Base-by-base conservation (phyloP, 768 basidiomycete species). In the Termitomyces sp. region DNA sequence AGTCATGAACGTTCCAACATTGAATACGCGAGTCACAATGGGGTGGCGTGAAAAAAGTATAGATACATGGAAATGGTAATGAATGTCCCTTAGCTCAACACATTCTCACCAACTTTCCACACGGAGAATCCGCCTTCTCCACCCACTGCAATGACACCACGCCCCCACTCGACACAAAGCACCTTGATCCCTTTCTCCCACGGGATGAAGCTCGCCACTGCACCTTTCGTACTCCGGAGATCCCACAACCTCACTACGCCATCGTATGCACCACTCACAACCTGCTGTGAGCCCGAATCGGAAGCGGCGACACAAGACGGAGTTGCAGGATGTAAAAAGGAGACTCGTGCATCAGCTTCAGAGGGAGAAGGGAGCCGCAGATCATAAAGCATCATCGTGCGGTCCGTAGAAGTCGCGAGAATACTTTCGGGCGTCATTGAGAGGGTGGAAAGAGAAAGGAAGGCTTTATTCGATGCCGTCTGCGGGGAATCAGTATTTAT, bases 221-320 rank as follows among this genome's bases (percentile, higher is more conserved):
- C 80, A 14, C 76, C 73, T 61, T 84, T 83, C 15, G 77, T 74
- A 61, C 86, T 91, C 4, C 89, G 77, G 24, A 90, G 64, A 65
- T 93, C 90, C 88, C 89, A 93, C 3, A 93, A 65, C 5, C 89
- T 75, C 0, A 85, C 87, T 2, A 84, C 70, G 11, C 91, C 89
- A 54, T 93, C 90, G 64, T 93, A 90, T 0, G 84, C 79, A 5
- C 88, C 91, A 0, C 81, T 88, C 19, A 85, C 71, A 10, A 89
- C 71, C 63, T 88, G 87, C 30, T 84, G 73, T 12, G 67, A 61
- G 22, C 44, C 51, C 44, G 61, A 66, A 19, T 66, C 59, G 32
- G 42, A 35, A 38, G 62, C 54, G 6, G 59, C 37, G n/a, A 91
- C 68, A 53, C 82, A 84, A 0, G 87, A 84, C 0, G 89, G 87